Conservation (phyloP, 495 filamentous ascomycete species). For the Thermothielavioides terrestris region DNA sequence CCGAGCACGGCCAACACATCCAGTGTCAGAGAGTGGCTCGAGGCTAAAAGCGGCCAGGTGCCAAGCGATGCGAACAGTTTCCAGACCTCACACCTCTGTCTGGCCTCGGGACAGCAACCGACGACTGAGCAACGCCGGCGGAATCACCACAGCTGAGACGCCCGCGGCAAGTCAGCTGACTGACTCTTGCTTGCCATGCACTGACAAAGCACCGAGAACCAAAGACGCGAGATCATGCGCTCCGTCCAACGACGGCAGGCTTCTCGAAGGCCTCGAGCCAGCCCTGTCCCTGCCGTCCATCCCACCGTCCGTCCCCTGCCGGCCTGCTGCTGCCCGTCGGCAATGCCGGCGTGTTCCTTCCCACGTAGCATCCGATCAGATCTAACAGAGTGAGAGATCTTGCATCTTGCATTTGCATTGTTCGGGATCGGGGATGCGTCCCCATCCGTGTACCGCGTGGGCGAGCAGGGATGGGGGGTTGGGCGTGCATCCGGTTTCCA, state of each 20-base stretch:
- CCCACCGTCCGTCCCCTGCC: background rate
- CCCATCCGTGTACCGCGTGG: constrained; percentile 12
- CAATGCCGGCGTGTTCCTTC: background rate
- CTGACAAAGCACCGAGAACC: background rate
- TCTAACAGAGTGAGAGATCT: background rate
- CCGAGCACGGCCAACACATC: background rate
- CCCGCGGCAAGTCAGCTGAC: background rate
- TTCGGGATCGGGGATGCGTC: background rate
- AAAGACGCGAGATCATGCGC: background rate
- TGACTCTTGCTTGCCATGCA: too few species aligned
- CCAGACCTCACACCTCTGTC: too few species aligned
- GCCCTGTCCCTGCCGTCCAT: background rate
- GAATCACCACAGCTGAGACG: background rate
- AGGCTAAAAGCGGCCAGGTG: background rate
- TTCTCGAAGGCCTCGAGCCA: background rate
- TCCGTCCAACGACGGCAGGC: background rate
- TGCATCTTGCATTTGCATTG: background rate
- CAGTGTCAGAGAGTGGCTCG: background rate
- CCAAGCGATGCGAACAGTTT: background rate
- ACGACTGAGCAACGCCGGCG: background rate
- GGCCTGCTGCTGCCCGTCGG: too few species aligned
- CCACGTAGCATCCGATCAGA: background rate
- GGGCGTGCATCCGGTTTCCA: background rate
- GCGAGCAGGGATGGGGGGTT: background rate
- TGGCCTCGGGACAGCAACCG: too few species aligned